phyloP scores from a whole-genome alignment of 495 filamentous ascomycete genomes.

The Xylaria bambusicola region DNA sequence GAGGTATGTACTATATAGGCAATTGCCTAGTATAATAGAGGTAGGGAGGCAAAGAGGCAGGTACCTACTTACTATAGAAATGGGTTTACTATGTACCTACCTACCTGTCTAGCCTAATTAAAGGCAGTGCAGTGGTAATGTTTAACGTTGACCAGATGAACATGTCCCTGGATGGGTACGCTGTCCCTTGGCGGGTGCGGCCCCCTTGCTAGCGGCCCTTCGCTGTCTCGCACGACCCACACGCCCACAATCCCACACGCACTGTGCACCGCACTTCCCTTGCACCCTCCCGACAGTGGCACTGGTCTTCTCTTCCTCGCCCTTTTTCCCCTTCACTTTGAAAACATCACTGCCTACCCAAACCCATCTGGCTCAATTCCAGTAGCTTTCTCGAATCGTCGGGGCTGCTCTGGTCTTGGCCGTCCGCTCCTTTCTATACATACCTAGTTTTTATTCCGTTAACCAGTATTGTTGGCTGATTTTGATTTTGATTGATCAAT shows the following conservation, averaged over 20 bases:
- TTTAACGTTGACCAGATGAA: no score
- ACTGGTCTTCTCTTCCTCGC: constrained; percentile 34
- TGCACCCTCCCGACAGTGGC: constrained; percentile 24
- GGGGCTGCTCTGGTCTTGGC: constrained; percentile 55
- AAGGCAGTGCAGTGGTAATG: no score
- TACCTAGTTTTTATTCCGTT: constrained; percentile 31
- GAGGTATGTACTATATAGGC: no score
- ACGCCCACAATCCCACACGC: not conserved
- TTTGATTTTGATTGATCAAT: constrained; percentile 25
- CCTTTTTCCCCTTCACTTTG: constrained; percentile 36
- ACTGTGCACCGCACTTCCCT: constrained; percentile 17
- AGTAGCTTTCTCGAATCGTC: constrained; percentile 40
- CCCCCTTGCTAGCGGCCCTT: constrained; percentile 9
- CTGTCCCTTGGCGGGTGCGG: no score
- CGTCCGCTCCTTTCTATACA: constrained; percentile 52
- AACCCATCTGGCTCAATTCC: constrained; percentile 48
- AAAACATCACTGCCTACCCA: constrained; percentile 25
- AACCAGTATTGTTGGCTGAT: constrained; percentile 32
- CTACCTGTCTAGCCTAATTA: not conserved
- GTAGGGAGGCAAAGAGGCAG: no score
- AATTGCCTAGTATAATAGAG: no score
- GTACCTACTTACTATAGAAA: no score
- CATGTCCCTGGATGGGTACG: no score
- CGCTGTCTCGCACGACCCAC: constrained; percentile 13
- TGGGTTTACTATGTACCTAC: not conserved